Base-by-base conservation (phyloP, 495 filamentous ascomycete genomes). In the Corynascus novoguineensis region DNA sequence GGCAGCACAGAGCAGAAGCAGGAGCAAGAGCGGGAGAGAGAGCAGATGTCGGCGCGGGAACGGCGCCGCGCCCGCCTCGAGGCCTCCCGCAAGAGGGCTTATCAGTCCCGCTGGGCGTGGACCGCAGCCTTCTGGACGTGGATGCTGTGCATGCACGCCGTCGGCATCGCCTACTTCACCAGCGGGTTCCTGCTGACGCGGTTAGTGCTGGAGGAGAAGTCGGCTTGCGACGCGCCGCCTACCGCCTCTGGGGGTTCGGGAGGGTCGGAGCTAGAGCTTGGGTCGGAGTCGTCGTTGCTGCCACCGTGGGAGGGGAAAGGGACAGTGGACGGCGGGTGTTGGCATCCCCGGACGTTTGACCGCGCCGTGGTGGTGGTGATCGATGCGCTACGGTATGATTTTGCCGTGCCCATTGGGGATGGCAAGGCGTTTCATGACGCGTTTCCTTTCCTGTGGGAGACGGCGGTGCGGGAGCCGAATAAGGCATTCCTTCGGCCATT, bases 131-230 rank as follows among this genome's bases (percentile, higher is more conserved):
- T 81, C 62, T 82, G 78, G 76, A 56, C 69, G 25, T 82, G 78
- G 79, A 62, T 82, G 65, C 64, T 82, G 56, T 73, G 83, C 60
- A 74, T 97, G 22, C 92, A 97, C 66, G 74, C 79, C 58, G 77
- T 86, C 27, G 93, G 90, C 29, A 86, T 97, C 59, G 89, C 86
- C 63, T 86, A 95, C 66, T 98, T 98, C 73, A 92, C 90, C 54
- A 90, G 88, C 69, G 93, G 93, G n/a, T 98, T 98, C 72, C 85
- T 98, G 50, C 82, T 98, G 63, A 96, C 93, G 57, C 81, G 95
- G 42, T 81, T 96, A 60, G 88, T 97, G 42, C 82, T 98, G 37
- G 86, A 92, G 50, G 80, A 92, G 57, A 90, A 89, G 66, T 97
- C 93, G n/a, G 73, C 78, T 40, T 98, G 93, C 72, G 75, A 78